A percentile compares a stretch with the other conserved stretches of the same genome.
Evolutionary conservation across 2,329 filamentous ascomycete genomes (phyloP).

Genomic region (Biscogniauxia mediterranea): DNA sequence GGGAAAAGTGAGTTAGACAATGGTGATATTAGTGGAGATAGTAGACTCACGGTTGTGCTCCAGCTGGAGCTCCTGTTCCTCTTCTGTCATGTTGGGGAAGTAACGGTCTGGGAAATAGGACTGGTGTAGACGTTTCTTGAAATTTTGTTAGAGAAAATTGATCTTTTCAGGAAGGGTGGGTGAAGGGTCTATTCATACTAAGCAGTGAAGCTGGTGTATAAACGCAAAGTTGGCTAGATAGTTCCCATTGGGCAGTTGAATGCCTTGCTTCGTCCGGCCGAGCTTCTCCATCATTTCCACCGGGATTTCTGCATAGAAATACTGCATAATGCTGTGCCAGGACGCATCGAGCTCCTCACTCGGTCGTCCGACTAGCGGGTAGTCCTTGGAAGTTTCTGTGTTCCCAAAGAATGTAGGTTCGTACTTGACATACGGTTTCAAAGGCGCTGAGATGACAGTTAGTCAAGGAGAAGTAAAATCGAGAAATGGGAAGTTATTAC

Average conservation of each 20-base stretch:
- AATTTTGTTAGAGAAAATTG: background rate
- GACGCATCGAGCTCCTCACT: slow-evolving; percentile 19
- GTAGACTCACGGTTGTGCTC: slow-evolving; percentile 21
- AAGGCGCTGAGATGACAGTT: slow-evolving; percentile 8
- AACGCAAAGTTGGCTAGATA: slow-evolving; percentile 27
- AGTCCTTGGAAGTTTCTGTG: slow-evolving; percentile 19
- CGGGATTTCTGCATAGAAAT: slow-evolving; percentile 23
- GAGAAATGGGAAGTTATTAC: slow-evolving; percentile 6
- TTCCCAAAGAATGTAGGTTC: slow-evolving; percentile 20
- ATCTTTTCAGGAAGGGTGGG: too few relatives aligned
- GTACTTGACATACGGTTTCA: slow-evolving; percentile 19
- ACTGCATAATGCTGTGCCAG: slow-evolving; percentile 23
- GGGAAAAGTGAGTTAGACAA: background rate
- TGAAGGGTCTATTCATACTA: slow-evolving; percentile 8
- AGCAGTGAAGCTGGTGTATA: slow-evolving; percentile 23
- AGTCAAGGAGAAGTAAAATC: background rate
- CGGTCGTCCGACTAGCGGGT: slow-evolving; percentile 18
- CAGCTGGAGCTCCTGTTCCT: slow-evolving; percentile 21
- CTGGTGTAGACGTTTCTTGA: slow-evolving; percentile 25
- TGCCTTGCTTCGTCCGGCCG: slow-evolving; percentile 20
- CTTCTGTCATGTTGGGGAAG: slow-evolving; percentile 24
- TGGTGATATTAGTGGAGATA: too few relatives aligned
- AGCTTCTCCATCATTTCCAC: slow-evolving; percentile 23
- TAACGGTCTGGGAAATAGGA: slow-evolving; percentile 24
- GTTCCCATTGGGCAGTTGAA: slow-evolving; percentile 22